Base-by-base conservation (phyloP, 768 basidiomycete species). In the Leucosporidium yakuticum region DNA sequence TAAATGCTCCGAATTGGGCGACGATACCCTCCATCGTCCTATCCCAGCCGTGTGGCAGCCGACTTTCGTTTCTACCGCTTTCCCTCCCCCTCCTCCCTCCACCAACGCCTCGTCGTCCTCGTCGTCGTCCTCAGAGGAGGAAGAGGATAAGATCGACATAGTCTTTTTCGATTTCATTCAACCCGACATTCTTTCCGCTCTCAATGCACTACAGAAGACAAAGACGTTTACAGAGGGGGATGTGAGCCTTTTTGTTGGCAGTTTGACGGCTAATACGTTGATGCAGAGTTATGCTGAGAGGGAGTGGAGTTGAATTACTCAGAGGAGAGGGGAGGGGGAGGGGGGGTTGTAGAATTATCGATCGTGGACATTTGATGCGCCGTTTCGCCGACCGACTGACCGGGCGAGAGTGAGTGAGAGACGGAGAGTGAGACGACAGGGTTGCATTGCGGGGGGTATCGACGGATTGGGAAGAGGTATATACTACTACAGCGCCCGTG, bases 141-240 rank as follows among this genome's bases (percentile, higher is more conserved):
- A 83, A 0, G 80, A 65, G 62, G 81, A 84, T 0, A 79, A 79
- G 0, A 81, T 91, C 69, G 90, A 91, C 73, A 82, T 91, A 27
- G 86, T 91, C 44, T 91, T 90, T 76, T 81, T 87, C 57, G 81
- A 86, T 76, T 91, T 89, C 77, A 85, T 90, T 74, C 79, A 82
- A 74, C 63, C 74, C 8, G 79, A 84, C 69, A 74, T 78, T 20
- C 27, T 78, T 4, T 29, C 69, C 7, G 82, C 84, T 32, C 75
- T 90, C 61, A 91, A 91, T 73, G 57, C 47, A 59, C 2, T 74
- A 29, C 85, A 87, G 79, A 82, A 53, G 11, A 75, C 69, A 32
- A 84, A 80, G 77, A 81, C 75, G 4, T 90, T 83, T 74, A 83
- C 83, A 4, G 73, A 75, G 0, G 74, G 79, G 17, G 86, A 90